Conservation (phyloP, 768 basidiomycete genomes). For the Lentinus brumalis region DNA sequence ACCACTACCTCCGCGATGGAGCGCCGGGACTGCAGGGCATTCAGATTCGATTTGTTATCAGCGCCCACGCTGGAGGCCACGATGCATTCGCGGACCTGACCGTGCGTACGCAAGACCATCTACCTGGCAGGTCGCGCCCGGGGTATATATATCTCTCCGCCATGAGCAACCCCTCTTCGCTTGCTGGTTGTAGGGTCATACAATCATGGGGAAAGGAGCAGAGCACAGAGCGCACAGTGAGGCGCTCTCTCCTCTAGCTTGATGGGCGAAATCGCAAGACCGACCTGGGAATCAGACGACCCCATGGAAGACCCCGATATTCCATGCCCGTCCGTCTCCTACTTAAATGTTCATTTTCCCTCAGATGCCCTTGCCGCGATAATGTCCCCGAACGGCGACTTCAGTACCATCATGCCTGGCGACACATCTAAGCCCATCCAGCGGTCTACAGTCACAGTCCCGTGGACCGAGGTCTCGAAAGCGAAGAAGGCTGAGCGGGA, state of each 20-base stretch:
- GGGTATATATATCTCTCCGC: background rate
- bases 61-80: constrained; percentile 4
- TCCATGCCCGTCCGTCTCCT: constrained; percentile 11
- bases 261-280: background rate
- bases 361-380: constrained; percentile 3
- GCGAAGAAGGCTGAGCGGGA: constrained; percentile 32
- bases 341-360: constrained; percentile 12
- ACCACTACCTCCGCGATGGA: background rate
- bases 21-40: background rate
- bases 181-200: background rate
- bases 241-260: constrained; percentile 4
- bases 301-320: constrained; percentile 2
- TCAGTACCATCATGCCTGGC: constrained; percentile 11
- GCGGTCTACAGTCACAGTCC: background rate
- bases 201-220: background rate
- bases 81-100: constrained; percentile 7
- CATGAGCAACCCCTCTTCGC: background rate
- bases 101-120: background rate
- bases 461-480: constrained; percentile 19
- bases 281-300: constrained; percentile 14
- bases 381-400: constrained; percentile 21
- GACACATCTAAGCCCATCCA: constrained; percentile 4
- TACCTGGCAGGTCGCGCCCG: background rate
- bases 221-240: constrained; percentile 1
- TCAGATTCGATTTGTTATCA: background rate